Evolutionary conservation across 768 basidiomycete species (phyloP), one percentile per base, ranked within the genome.

Genomic region (Auricularia heimuer): DNA sequence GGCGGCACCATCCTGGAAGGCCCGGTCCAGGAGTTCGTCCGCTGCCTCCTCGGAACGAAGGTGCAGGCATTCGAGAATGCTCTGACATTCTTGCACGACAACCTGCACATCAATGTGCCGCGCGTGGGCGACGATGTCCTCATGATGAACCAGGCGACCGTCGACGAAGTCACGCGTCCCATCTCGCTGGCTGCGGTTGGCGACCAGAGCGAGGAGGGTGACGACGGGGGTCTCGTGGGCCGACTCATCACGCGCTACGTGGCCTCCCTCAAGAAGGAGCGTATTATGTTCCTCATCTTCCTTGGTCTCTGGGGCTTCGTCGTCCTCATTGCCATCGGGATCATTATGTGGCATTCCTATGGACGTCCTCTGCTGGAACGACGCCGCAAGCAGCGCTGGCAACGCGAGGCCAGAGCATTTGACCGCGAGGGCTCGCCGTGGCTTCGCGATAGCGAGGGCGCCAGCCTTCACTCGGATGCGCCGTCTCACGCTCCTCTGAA

Each of bases 41-140:
- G 79, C 70, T 98, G 96, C 72, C 81, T 98, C 71, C 83, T 98
- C 69, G 96, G 96, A n/a, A 82, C 83, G 66, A 98, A 98, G 73
- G 87, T 98, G 60, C 79, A 86, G 64, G 91, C 88, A 10, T 80
- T 98, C 70, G 92, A 95, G 75, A 81, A 85, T 18, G 94, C 90
- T 4, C 79, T 97, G 47, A 98, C 94, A 0, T 98, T 96, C 82
- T 78, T 98, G 67, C 88, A 96, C 72, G 78, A 93, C 67, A 92
- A 97, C 75, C 85, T 95, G 60, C 79, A 86, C 61, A 79, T 98
- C 70, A 76, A 90, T 70, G 81, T 98, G 65, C 89, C 94, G 0
- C 84, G 82, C 58, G 82, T 98, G 65, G 88, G 92, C 65, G 78
- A 89, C 62, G 81, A 82, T 45, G 80, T 87, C 35, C 86, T 98